Base-by-base conservation (phyloP, 208 protist genomes). In the Crithidia acanthocephali region DNA sequence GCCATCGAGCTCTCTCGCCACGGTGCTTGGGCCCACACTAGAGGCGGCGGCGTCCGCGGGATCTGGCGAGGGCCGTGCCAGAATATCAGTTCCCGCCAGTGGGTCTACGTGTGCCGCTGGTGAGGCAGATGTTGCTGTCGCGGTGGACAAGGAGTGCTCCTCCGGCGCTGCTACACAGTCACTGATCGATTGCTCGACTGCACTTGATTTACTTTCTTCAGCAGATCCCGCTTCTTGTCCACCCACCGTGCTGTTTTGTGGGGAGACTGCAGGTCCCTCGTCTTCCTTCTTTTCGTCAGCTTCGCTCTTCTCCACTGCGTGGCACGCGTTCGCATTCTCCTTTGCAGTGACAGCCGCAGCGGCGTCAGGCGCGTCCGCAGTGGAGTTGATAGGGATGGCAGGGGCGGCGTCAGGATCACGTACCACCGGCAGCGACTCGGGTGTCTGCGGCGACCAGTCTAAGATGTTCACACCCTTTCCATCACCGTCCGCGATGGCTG, bases 391-490 rank as follows among this genome's bases (percentile, higher is more conserved):
- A 60, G 55, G 20, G 15, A 15, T 25, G 18, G 44, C 42, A 23
- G n/a, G 15, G 27, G 40, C 28, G 25, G 48, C n/a, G 52, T 66
- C 61, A 1, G 9, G 30, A 10, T 55, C 22, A 13, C 40, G 44
- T 27, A 75, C 40, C 10, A 80, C 48, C 16, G 64, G 69, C 3
- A 66, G 37, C 32, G 68, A 52, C 63, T 74, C 75, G 16, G 75
- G 75, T 22, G 68, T 80, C n/a, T 57, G 61, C 37, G 75, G 68
- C 9, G 75, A 75, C 75, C 75, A 80, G 33, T 72, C 44, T 33
- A 80, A 50, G 15, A 57, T 52, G 16, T 71, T 32, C 6, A 30
- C 27, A 22, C 25, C 48, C 22, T 47, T 20, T 2, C 18, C 30
- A 15, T 22, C 20, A 27, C 7, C 45, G 2, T 40, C 53, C 1